Base-by-base conservation (phyloP, 441 rosid genomes). In the Flueggea neowawraea region DNA sequence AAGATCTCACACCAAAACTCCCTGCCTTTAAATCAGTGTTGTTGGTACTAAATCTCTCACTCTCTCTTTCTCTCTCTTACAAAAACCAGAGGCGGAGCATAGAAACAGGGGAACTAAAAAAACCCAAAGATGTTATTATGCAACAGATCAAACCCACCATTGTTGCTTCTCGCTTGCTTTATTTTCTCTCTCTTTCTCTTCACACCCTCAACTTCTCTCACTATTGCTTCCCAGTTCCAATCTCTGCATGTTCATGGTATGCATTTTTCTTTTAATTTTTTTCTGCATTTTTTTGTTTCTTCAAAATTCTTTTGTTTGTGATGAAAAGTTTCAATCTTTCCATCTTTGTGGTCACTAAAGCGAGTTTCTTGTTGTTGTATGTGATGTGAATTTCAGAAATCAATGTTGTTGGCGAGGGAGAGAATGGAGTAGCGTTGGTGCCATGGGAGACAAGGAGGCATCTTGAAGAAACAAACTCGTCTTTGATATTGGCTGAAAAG, bases 401-500 rank as follows among this genome's bases (percentile, higher is more conserved):
- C 28, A 22, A 22, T 22, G 74, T 39, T 60, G 55, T 41, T 68
- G 32, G 55, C 55, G 73, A 47, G 68, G 65, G 63, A 22, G 74
- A 62, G 62, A 63, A 61, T 55, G 68, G 53, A 36, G 63, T 60
- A 44, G 72, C 47, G 60, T 61, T 22, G 28, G 28, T 58, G 61
- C 68, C 73, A 70, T 78, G 75, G 91, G 65, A 75, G 62, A 61
- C 17, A 50, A 69, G 73, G 68, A 87, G 90, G 74, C 69, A 61
- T 60, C 82, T 81, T 63, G 82, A 72, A 49, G 88, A 79, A 17
- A 78, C 58, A 31, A 55, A 59, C 59, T 15, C 73, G 4, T 82
- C 94, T 70, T 22, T 89, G 63, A 70, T 88, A 64, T 78, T 95
- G 70, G 97, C 96, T 76, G 97, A 64, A 15, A 48, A 73, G 32